These are phyloP conservation scores for Termitomyces sp. DNA, from an alignment of 768 basidiomycete genomes.

Conservation along the genomic window DNA sequence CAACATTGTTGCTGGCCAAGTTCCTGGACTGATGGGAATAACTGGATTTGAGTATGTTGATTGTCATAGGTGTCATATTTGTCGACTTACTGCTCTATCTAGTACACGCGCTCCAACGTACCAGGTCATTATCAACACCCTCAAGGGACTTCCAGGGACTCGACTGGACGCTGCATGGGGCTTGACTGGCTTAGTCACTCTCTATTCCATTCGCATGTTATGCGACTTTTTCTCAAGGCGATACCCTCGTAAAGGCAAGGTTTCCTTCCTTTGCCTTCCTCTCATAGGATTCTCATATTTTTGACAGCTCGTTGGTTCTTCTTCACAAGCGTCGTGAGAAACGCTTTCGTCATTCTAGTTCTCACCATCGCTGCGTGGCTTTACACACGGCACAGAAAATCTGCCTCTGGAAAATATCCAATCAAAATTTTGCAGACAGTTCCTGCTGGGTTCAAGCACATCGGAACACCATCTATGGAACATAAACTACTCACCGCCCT, in stretches of 20 bases:
- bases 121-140: conserved; percentile 85
- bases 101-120: conserved; percentile 86
- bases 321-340: conserved; percentile 72
- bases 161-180: conserved; percentile 89
- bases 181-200: conserved; percentile 59
- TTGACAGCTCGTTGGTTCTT: conserved; percentile 63
- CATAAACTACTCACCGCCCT: conserved; percentile 57
- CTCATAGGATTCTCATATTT: neutral
- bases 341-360: conserved; percentile 85
- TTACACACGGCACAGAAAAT: conserved; percentile 61
- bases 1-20: conserved; percentile 82
- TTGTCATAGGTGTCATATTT: neutral
- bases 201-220: conserved; percentile 63
- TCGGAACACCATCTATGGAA: conserved; percentile 37
- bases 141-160: conserved; percentile 73
- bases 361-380: conserved; percentile 87
- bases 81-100: conserved; percentile 4
- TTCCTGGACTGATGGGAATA: conserved; percentile 88
- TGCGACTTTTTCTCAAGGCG: conserved; percentile 47
- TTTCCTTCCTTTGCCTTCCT: neutral
- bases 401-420: conserved; percentile 61
- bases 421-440: conserved; percentile 82
- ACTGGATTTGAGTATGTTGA: conserved; percentile 68
- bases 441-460: conserved; percentile 74
- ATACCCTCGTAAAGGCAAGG: conserved; percentile 58